phyloP scores from a whole-genome alignment of 805 yeast genomes.

The Kluyveromyces nonfermentans region DNA sequence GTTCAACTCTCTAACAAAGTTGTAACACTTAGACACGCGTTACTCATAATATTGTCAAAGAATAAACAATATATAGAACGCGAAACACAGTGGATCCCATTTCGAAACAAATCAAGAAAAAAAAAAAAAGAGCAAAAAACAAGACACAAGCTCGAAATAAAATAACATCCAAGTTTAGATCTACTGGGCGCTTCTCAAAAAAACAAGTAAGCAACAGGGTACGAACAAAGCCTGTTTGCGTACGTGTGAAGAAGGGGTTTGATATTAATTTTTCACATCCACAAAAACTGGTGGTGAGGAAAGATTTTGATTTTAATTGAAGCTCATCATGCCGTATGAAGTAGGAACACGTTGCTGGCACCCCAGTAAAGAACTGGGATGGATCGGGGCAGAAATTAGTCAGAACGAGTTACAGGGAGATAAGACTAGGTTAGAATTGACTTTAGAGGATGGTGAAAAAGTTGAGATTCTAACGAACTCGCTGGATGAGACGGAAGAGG shows the following conservation, averaged over 20 bases:
- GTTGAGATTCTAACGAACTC: slow-evolving; percentile 40
- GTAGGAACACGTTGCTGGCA: slow-evolving; percentile 69
- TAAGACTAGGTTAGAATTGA: slow-evolving; percentile 42
- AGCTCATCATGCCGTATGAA: slow-evolving; percentile 32
- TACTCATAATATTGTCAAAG: too few species aligned
- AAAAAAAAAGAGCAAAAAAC: not conserved
- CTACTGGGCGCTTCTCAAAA: not conserved
- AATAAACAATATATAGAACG: not conserved
- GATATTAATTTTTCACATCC: not conserved
- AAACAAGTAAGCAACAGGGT: not conserved
- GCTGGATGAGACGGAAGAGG: slow-evolving; percentile 17
- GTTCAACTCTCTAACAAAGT: too few species aligned
- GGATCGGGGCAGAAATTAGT: slow-evolving; percentile 61
- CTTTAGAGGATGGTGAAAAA: slow-evolving; percentile 41
- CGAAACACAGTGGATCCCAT: not conserved
- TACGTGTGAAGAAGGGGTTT: not conserved
- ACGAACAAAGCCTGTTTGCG: not conserved
- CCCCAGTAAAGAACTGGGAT: slow-evolving; percentile 59
- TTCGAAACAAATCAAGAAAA: not conserved
- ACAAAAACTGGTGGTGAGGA: not conserved
- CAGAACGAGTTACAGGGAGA: slow-evolving; percentile 33
- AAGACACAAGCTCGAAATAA: not conserved
- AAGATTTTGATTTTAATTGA: not conserved
- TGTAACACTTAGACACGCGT: too few species aligned
- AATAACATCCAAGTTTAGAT: not conserved